These are phyloP conservation scores for Erythrobasidium hasegawianum DNA, from an alignment of 1,284 basidiomycete species.

Conservation along the genomic window DNA sequence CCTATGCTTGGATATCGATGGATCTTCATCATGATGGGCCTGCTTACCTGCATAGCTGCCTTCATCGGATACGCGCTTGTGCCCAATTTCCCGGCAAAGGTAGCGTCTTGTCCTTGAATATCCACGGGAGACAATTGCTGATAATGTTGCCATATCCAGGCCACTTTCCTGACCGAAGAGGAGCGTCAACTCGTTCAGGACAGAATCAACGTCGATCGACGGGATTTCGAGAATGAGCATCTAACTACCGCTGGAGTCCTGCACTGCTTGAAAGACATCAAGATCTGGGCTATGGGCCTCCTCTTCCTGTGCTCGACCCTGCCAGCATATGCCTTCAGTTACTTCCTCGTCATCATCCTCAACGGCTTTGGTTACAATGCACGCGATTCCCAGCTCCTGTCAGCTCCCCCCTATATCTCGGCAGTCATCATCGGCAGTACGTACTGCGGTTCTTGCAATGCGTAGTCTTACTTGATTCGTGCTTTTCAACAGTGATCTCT, in stretches of 20 bases:
- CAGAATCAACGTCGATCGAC: conserved; percentile 1
- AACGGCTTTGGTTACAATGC: conserved; percentile 49
- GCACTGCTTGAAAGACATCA: background rate
- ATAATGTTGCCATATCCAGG: too few species aligned
- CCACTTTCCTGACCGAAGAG: conserved; percentile 6
- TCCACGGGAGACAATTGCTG: too few species aligned
- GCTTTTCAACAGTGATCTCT: conserved; percentile 45
- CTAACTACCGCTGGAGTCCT: background rate
- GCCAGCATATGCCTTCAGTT: conserved; percentile 32
- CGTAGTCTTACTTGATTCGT: too few species aligned
- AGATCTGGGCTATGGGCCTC: conserved; percentile 3
- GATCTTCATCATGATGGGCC: conserved; percentile 16
- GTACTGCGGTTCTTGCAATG: too few species aligned
- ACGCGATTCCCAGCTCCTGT: conserved; percentile 47
- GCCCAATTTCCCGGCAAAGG: conserved; percentile 44
- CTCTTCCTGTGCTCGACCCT: conserved; percentile 11
- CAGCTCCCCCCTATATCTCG: conserved; percentile 51
- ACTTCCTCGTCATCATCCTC: conserved; percentile 53
- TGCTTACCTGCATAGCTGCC: background rate
- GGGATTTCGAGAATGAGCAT: background rate
- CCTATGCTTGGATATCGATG: conserved; percentile 2
- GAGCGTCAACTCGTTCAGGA: background rate
- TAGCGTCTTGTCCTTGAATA: too few species aligned
- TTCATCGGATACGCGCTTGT: background rate
- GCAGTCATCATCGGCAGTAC: conserved; percentile 37